Conservation (phyloP, 306 rosid species). For the Corylus avellana region DNA sequence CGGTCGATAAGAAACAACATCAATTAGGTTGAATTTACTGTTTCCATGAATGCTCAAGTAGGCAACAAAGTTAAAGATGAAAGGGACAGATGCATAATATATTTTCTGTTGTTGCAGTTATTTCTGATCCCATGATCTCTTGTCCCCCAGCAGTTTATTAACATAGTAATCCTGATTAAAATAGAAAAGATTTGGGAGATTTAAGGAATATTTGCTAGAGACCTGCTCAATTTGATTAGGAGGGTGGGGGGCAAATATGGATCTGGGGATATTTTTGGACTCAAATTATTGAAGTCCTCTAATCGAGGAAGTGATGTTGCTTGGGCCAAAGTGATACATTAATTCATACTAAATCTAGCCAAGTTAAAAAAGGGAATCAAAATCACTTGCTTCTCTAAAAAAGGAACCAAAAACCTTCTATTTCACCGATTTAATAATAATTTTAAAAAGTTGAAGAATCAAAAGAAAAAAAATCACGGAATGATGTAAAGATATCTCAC, state of each 20-base stretch:
- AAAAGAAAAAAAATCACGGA: too few species aligned
- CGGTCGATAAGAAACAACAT: background rate
- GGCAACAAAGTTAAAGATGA: conserved; percentile 8
- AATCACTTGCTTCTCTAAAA: background rate
- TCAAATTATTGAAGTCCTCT: background rate
- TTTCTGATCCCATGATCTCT: conserved; percentile 39
- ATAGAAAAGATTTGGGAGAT: conserved; percentile 27
- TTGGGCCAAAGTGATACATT: background rate
- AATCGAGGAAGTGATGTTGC: background rate
- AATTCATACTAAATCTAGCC: background rate
- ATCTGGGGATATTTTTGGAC: conserved; percentile 9
- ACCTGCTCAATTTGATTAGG: conserved; percentile 19
- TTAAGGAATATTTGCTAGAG: conserved; percentile 49
- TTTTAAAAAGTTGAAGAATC: too few species aligned
- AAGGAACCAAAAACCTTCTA: too few species aligned
- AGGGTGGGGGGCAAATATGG: background rate
- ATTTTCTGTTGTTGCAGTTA: background rate
- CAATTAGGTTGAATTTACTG: background rate
- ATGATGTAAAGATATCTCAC: too few species aligned
- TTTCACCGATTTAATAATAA: too few species aligned
- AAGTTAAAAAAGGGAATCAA: background rate
- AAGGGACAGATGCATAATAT: background rate
- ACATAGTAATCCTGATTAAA: conserved; percentile 16
- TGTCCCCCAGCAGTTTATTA: conserved; percentile 27
- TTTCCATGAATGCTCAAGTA: conserved; percentile 3